Conservation (phyloP, 768 basidiomycete genomes). For the Amanita phalloides region DNA sequence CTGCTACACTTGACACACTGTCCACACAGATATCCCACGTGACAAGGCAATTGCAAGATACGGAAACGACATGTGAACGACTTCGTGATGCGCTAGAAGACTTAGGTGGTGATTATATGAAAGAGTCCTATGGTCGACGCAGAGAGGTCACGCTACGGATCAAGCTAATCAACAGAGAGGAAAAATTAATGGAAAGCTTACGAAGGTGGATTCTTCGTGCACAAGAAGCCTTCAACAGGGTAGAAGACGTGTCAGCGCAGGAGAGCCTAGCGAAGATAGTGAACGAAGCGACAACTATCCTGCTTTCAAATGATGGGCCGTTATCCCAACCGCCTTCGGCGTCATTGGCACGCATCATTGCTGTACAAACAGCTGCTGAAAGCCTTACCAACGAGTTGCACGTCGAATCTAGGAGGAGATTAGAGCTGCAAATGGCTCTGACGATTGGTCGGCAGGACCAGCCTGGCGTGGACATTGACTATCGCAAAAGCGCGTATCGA, state of each 20-base stretch:
- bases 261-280: conserved; percentile 22
- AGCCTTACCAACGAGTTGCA: conserved; percentile 49
- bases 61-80: conserved; percentile 31
- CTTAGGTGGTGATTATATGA: conserved; percentile 56
- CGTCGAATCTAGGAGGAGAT: conserved; percentile 37
- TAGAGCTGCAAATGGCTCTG: conserved; percentile 29
- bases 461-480: background rate
- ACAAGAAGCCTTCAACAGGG: conserved; percentile 26
- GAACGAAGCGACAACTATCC: conserved; percentile 13
- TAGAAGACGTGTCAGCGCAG: conserved; percentile 11
- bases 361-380: conserved; percentile 38
- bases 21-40: conserved; percentile 35
- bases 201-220: conserved; percentile 45
- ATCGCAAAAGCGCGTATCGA: background rate
- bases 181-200: conserved; percentile 42
- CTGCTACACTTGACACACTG: conserved; percentile 48
- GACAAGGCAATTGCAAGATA: conserved; percentile 30
- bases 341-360: conserved; percentile 39
- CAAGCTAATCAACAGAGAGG: conserved; percentile 53
- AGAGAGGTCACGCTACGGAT: conserved; percentile 61
- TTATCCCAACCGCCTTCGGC: conserved; percentile 20
- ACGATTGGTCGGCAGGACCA: conserved; percentile 7
- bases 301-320: conserved; percentile 19
- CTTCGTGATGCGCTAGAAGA: conserved; percentile 60
- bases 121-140: conserved; percentile 63